Evolutionary conservation across 2,329 filamentous ascomycete genomes (phyloP).

Genomic region (Fusarium sp.): DNA sequence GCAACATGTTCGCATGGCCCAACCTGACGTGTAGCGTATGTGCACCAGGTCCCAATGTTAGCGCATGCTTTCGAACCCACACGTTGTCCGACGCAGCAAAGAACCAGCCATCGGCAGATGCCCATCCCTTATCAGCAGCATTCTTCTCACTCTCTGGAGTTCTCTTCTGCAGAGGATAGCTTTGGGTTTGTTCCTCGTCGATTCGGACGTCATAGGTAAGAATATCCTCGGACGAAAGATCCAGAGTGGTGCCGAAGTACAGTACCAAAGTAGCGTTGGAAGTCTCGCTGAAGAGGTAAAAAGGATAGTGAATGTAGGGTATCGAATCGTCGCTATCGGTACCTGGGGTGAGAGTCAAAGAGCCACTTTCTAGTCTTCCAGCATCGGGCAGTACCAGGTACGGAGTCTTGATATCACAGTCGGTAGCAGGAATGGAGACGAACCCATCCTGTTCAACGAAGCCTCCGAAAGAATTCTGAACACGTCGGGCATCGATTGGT

Average conservation of each 20-base stretch:
- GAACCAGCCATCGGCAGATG: constrained; percentile 33
- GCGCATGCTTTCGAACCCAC: constrained; percentile 19
- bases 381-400: constrained; percentile 28
- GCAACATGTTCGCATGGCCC: constrained; percentile 19
- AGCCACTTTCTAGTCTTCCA: constrained; percentile 21
- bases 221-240: constrained; percentile 17
- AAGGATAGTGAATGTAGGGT: constrained; percentile 3
- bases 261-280: not conserved
- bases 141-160: constrained; percentile 24
- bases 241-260: constrained; percentile 25
- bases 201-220: constrained; percentile 17
- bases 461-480: constrained; percentile 62
- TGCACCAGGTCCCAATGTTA: not conserved
- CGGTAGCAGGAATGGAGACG: constrained; percentile 45
- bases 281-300: constrained; percentile 18
- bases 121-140: constrained; percentile 26
- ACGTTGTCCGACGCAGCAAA: constrained; percentile 30
- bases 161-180: constrained; percentile 3
- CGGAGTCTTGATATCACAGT: not conserved
- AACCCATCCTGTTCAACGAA: constrained; percentile 69
- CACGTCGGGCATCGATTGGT: constrained; percentile 60
- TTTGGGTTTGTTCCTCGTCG: not conserved
- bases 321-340: fast-evolving
- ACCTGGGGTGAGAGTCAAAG: constrained; percentile 3
- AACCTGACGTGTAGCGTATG: constrained; percentile 15